Conservation (phyloP, 1,284 basidiomycete genomes). For the Rugosomyces carneus region DNA sequence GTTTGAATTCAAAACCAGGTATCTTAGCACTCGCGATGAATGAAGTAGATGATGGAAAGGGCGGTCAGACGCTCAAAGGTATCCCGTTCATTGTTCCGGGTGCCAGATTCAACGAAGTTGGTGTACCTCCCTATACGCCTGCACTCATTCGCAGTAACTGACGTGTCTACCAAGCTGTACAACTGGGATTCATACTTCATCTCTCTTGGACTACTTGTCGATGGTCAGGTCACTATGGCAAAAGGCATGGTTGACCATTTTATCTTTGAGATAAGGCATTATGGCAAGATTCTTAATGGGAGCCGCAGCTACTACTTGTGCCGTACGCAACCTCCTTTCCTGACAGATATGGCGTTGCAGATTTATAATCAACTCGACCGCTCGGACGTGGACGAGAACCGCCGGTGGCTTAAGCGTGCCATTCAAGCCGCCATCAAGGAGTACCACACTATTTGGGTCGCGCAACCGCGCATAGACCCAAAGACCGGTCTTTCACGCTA, state of each 20-base stretch:
- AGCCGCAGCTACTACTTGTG: slow-evolving; percentile 88
- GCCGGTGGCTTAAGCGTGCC: slow-evolving; percentile 88
- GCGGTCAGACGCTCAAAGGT: slow-evolving; percentile 80
- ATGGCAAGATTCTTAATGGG: slow-evolving; percentile 83
- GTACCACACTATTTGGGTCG: slow-evolving; percentile 97
- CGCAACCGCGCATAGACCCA: slow-evolving; percentile 87
- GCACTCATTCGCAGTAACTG: slow-evolving; percentile 4
- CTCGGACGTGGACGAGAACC: slow-evolving; percentile 77
- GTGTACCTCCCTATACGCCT: slow-evolving; percentile 21
- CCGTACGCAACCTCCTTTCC: slow-evolving; percentile 95
- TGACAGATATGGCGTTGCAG: slow-evolving; percentile 97
- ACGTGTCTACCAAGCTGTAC: slow-evolving; percentile 50
- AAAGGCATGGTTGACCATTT: slow-evolving; percentile 98
- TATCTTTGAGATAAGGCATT: slow-evolving; percentile 98
- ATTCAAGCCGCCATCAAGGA: slow-evolving; percentile 98
- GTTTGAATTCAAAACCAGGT: slow-evolving; percentile 90
- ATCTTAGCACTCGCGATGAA: slow-evolving; percentile 95
- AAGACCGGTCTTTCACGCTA: slow-evolving; percentile 92
- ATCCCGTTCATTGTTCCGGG: slow-evolving; percentile 97
- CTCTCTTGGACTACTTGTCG: slow-evolving; percentile 88
- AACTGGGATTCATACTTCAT: slow-evolving; percentile 97
- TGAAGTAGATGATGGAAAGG: slow-evolving; percentile 75
- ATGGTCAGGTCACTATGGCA: slow-evolving; percentile 90
- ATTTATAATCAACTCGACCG: slow-evolving; percentile 95
- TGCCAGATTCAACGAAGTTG: slow-evolving; percentile 94